phyloP scores from a whole-genome alignment of 179 eudicot genomes.

The Spergularia azorica region DNA sequence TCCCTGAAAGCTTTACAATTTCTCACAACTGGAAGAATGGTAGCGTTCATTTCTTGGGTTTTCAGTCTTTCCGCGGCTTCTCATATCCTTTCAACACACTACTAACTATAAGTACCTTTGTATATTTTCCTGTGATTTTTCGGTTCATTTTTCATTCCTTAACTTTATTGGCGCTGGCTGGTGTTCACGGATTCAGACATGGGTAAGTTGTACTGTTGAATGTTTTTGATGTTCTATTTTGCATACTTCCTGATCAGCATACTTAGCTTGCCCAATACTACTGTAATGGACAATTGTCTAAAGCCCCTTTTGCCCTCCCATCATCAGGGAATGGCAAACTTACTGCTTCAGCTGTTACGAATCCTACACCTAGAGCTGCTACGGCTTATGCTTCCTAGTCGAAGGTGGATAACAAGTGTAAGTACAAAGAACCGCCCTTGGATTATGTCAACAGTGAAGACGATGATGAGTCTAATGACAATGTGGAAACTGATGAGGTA shows the following conservation, averaged over 20 bases:
- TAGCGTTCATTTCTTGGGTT: conserved; percentile 60
- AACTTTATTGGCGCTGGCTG: conserved; percentile 17
- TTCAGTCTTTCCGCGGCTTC: conserved; percentile 31
- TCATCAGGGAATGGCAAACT: conserved; percentile 1
- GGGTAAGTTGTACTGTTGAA: conserved; percentile 17
- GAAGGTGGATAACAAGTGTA: conserved; percentile 22
- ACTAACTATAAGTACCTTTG: background rate
- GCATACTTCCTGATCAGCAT: background rate
- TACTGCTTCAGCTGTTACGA: conserved; percentile 10
- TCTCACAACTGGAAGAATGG: conserved; percentile 75
- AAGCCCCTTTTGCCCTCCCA: background rate
- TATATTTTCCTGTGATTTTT: background rate
- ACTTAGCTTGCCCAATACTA: background rate
- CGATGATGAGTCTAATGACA: conserved; percentile 28
- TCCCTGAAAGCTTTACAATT: conserved; percentile 65
- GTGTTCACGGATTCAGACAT: conserved; percentile 1
- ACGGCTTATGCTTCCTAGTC: conserved; percentile 14
- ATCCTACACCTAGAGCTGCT: background rate
- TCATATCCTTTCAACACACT: conserved; percentile 39
- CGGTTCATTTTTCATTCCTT: conserved; percentile 23
- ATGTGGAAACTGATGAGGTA: conserved; percentile 12
- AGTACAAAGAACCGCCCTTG: conserved; percentile 19
- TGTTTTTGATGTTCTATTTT: background rate
- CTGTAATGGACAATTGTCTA: background rate
- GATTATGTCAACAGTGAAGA: conserved; percentile 27